These are phyloP conservation scores for Perkinsela sp. DNA, from an alignment of 208 protist species.

Conservation along the genomic window DNA sequence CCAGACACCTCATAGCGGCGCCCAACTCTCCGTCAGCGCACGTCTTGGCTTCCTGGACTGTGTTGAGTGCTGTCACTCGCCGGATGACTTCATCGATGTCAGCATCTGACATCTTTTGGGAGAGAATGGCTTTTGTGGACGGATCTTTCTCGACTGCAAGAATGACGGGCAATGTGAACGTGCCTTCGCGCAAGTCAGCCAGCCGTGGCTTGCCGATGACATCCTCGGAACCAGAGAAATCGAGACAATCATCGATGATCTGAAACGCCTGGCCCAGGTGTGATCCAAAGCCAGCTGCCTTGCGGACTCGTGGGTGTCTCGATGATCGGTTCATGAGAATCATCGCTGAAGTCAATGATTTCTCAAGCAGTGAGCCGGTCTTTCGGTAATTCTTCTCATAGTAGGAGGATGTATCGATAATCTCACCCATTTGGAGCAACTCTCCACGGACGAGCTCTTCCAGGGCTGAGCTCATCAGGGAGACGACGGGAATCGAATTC, in stretches of 20 bases:
- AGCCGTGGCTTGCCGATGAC: constrained; percentile 33
- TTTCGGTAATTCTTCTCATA: constrained; percentile 71
- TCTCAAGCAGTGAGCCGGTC: constrained; percentile 69
- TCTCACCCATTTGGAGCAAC: constrained; percentile 71
- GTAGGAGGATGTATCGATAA: constrained; percentile 35
- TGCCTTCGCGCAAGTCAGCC: constrained; percentile 37
- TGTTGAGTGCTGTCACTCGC: constrained; percentile 12
- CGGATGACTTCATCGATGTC: constrained; percentile 16
- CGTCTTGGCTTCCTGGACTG: constrained; percentile 18
- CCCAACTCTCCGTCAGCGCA: constrained; percentile 29
- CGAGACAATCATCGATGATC: constrained; percentile 75
- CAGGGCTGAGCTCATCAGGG: constrained; percentile 61
- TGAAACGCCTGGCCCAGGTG: constrained; percentile 75
- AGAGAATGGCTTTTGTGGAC: constrained; percentile 18
- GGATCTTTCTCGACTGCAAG: constrained; percentile 21
- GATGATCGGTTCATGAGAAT: constrained; percentile 26
- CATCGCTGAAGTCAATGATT: constrained; percentile 54
- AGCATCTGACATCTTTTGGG: constrained; percentile 13
- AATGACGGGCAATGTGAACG: constrained; percentile 38
- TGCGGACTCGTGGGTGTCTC: constrained; percentile 13
- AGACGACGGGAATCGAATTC: constrained; percentile 47
- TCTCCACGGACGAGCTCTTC: constrained; percentile 70
- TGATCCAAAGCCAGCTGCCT: constrained; percentile 46
- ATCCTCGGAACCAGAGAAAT: constrained; percentile 47
- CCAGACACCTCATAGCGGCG: constrained; percentile 12